Evolutionary conservation across 768 basidiomycete genomes (phyloP), one percentile per base, ranked within the genome.

Genomic region (Kwoniella mangroviensis): DNA sequence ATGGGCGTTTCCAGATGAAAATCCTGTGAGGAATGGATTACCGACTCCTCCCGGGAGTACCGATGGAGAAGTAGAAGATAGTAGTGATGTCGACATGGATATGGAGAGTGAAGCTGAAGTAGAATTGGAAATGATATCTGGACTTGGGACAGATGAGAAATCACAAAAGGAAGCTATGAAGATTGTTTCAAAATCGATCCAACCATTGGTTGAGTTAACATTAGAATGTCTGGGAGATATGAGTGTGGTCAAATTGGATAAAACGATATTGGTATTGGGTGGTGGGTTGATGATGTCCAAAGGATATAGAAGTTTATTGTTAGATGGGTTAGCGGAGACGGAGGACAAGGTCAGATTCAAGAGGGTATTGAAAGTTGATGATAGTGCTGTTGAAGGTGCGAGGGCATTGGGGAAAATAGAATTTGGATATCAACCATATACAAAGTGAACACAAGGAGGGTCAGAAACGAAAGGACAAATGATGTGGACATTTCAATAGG

Each of bases 341-440:
- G 45, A 60, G 41, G 60, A 68, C 21, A 73, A 76, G 3, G 65
- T 80, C 2, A 63, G 49, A 6, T 81, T 81, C 43, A 68, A 66
- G 5, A 60, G 65, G 28, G 76, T 81, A 2, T 12, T 70, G 13
- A 45, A 76, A 13, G 76, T 78, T 2, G 69, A 70, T n/a, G 78
- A 78, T 63, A 75, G 80, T 15, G 79, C 82, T 10, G 76, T 71
- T 17, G 79, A 73, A 52, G 82, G 82, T 0, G 82, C 74, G 10
- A 60, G 28, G 34, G 80, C 74, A 1, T 28, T 83, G 54, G 70
- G 73, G 5, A 75, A 56, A 40, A 65, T 72, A 0, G 76, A 74
- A 41, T 74, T 75, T 63, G 58, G 57, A 15, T 42, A 15, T 49
- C 15, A 19, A 49, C 45, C 12, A 11, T 49, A 34, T 4, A 34